Conservation (phyloP, 1,284 basidiomycete genomes). For the Pseudozyma flocculosa region DNA sequence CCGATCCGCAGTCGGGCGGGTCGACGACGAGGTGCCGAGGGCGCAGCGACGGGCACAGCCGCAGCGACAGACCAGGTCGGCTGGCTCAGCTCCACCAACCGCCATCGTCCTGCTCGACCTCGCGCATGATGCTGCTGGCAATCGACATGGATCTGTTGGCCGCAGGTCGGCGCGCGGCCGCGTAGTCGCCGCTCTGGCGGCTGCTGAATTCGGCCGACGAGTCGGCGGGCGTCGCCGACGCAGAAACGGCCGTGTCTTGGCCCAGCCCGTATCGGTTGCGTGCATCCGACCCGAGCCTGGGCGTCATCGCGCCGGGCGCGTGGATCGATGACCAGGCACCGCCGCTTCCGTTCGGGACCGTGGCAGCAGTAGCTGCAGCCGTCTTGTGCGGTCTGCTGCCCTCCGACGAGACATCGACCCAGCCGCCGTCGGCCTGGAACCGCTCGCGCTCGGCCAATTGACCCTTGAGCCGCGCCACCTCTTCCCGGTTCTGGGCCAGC, state of each 20-base stretch:
- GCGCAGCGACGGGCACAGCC: too few relatives aligned
- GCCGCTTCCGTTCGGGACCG: neutral
- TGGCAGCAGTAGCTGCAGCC: neutral
- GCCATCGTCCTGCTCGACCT: conserved; percentile 30
- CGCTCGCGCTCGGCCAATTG: conserved; percentile 12
- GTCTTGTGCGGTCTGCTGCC: neutral
- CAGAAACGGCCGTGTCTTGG: neutral
- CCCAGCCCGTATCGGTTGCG: neutral
- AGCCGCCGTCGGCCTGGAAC: conserved; percentile 4
- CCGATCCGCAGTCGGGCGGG: too few relatives aligned
- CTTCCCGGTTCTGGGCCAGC: conserved; percentile 17
- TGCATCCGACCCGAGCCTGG: neutral
- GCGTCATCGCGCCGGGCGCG: conserved; percentile 6
- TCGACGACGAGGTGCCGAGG: too few relatives aligned
- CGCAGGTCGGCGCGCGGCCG: neutral
- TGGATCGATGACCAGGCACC: conserved; percentile 34
- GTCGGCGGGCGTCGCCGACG: neutral
- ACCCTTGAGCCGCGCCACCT: conserved; percentile 21
- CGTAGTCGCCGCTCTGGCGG: neutral
- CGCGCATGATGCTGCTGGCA: conserved; percentile 7
- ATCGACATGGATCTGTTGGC: conserved; percentile 10
- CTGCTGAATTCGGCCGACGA: conserved; percentile 1
- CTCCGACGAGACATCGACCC: conserved; percentile 9
- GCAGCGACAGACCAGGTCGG: too few relatives aligned
- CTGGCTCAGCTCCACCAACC: conserved; percentile 29